Conservation (phyloP, 331 rosid genomes). For the Dryas integrifolia region DNA sequence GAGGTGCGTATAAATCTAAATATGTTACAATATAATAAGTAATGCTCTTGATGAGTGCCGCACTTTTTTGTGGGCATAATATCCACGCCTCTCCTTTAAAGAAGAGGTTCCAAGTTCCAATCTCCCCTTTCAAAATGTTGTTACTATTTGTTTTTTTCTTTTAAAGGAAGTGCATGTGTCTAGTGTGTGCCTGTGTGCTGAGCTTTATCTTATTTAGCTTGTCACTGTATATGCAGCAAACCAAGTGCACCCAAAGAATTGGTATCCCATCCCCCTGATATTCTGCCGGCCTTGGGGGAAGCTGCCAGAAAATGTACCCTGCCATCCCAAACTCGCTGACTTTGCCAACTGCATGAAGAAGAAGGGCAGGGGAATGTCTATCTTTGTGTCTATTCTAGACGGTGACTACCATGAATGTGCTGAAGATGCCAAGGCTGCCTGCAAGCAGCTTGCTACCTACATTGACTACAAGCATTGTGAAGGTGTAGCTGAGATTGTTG, state of each 20-base stretch:
- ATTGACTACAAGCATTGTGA: conserved; percentile 96
- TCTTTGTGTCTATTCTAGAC: conserved; percentile 85
- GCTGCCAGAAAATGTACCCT: conserved; percentile 94
- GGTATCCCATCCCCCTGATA: conserved; percentile 96
- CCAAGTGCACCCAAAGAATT: conserved; percentile 98
- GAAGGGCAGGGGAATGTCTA: conserved; percentile 98
- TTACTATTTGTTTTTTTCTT: neutral
- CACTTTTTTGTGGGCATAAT: neutral
- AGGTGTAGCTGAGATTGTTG: conserved; percentile 98
- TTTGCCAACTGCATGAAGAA: conserved; percentile 98
- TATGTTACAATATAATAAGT: neutral
- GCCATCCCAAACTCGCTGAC: conserved; percentile 99
- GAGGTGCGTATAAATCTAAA: conserved; percentile 55
- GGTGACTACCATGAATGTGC: conserved; percentile 95
- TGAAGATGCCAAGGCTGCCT: conserved; percentile 88
- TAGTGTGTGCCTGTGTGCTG: conserved; percentile 1
- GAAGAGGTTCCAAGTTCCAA: no score
- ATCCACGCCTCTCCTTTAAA: neutral
- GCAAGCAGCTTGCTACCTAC: conserved; percentile 88
- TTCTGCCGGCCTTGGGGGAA: conserved; percentile 99
- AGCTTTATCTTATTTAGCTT: conserved; percentile 11
- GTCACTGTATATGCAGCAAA: conserved; percentile 58
- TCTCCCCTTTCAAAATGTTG: no score
- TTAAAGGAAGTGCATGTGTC: neutral
- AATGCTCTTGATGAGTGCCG: conserved; percentile 14